phyloP scores from a whole-genome alignment of 2,329 filamentous ascomycete genomes.

The Cercospora sojina region DNA sequence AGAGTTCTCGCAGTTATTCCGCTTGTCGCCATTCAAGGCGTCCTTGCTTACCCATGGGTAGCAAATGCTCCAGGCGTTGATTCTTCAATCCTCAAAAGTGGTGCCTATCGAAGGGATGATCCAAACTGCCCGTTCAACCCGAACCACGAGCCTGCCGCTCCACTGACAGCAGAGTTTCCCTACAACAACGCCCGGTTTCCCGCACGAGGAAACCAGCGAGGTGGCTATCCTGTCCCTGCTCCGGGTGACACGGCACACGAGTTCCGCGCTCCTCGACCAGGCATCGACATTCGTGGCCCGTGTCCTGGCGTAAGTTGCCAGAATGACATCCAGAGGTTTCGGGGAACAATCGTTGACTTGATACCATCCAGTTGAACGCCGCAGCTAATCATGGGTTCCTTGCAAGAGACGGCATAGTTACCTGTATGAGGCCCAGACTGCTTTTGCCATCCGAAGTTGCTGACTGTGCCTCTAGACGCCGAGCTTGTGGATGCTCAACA shows the following conservation, averaged over 20 bases:
- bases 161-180: slow-evolving; percentile 37
- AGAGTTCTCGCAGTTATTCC: neutral
- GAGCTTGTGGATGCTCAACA: slow-evolving; percentile 46
- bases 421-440: slow-evolving; percentile 21
- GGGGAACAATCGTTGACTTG: neutral
- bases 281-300: slow-evolving; percentile 43
- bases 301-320: slow-evolving; percentile 36
- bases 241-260: slow-evolving; percentile 42
- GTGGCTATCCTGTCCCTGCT: slow-evolving; percentile 48
- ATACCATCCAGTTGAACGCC: neutral
- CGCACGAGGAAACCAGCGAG: slow-evolving; percentile 42
- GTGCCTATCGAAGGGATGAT: slow-evolving; percentile 12
- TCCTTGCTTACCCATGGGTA: slow-evolving; percentile 36
- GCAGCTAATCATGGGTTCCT: slow-evolving; percentile 41
- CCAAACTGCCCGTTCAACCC: slow-evolving; percentile 42
- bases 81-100: slow-evolving; percentile 25
- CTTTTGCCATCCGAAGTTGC: neutral
- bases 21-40: neutral
- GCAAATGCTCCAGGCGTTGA: slow-evolving; percentile 40
- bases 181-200: slow-evolving; percentile 48
- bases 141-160: slow-evolving; percentile 41
- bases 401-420: slow-evolving; percentile 45
- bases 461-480: slow-evolving; percentile 28
- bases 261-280: slow-evolving; percentile 38
- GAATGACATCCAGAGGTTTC: neutral